These are phyloP conservation scores for Boletus bicolor DNA, from an alignment of 768 basidiomycete genomes.

Conservation along the genomic window DNA sequence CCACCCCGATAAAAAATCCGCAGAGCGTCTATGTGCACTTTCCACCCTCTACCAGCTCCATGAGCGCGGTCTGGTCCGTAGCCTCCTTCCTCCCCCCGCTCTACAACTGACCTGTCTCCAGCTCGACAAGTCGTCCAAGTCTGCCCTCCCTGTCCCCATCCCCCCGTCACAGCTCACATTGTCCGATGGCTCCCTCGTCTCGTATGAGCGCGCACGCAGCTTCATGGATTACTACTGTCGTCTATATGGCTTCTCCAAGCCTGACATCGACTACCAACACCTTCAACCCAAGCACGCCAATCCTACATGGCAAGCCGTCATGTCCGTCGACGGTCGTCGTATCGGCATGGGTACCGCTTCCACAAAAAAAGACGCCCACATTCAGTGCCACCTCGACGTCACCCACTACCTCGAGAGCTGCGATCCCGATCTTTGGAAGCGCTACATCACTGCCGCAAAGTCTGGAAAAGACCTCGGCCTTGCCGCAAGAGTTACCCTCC, in stretches of 20 bases:
- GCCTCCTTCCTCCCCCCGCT: not conserved
- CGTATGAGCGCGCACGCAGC: slow-evolving; percentile 69
- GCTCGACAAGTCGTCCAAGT: slow-evolving; percentile 33
- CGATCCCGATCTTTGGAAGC: slow-evolving; percentile 76
- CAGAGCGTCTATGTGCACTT: slow-evolving; percentile 73
- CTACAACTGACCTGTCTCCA: slow-evolving; percentile 6
- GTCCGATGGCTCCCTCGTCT: slow-evolving; percentile 61
- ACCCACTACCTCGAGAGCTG: slow-evolving; percentile 82
- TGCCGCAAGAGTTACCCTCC: slow-evolving; percentile 66
- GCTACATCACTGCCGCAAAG: slow-evolving; percentile 58
- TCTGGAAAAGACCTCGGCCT: slow-evolving; percentile 67
- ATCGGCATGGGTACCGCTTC: slow-evolving; percentile 76
- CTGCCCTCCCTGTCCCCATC: not conserved
- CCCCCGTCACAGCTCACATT: slow-evolving; percentile 35
- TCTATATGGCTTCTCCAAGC: slow-evolving; percentile 68
- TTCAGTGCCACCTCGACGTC: slow-evolving; percentile 83
- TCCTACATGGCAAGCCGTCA: slow-evolving; percentile 63
- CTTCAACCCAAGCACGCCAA: slow-evolving; percentile 19
- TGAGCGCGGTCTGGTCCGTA: slow-evolving; percentile 58
- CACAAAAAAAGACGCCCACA: slow-evolving; percentile 69
- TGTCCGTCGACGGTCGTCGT: slow-evolving; percentile 71
- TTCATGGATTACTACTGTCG: slow-evolving; percentile 97
- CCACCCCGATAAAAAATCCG: slow-evolving; percentile 52
- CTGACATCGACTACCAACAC: slow-evolving; percentile 59
- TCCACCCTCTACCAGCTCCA: slow-evolving; percentile 73